Conservation (phyloP, 805 yeast species). For the Wickerhamiella allomyrinae region DNA sequence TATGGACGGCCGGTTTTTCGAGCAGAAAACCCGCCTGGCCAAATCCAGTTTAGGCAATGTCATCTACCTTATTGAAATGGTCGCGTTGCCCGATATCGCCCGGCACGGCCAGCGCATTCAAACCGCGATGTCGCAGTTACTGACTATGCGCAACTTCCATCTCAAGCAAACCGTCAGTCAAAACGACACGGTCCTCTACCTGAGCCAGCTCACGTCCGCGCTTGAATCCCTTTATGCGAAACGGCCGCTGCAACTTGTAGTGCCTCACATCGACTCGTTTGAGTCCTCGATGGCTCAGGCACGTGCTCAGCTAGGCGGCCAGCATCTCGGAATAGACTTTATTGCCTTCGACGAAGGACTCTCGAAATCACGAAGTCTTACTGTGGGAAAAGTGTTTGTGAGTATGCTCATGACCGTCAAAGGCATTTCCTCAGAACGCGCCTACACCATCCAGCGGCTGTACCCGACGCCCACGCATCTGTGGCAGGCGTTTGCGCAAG, state of each 20-base stretch:
- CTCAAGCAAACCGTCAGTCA: conserved; percentile 54
- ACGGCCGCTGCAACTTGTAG: conserved; percentile 27
- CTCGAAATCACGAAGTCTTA: conserved; percentile 53
- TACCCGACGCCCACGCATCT: conserved; percentile 58
- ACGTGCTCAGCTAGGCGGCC: conserved; percentile 27
- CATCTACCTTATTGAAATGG: conserved; percentile 71
- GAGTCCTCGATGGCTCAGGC: conserved; percentile 27
- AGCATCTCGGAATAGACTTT: conserved; percentile 22
- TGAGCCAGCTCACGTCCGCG: conserved; percentile 34
- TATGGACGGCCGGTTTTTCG: conserved; percentile 74
- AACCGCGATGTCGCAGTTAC: conserved; percentile 59
- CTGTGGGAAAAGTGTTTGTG: conserved; percentile 63
- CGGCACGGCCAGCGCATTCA: conserved; percentile 40
- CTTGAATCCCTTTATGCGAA: conserved; percentile 29
- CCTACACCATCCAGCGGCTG: conserved; percentile 53
- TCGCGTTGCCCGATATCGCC: conserved; percentile 8
- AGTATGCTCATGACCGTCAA: conserved; percentile 62
- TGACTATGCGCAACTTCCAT: conserved; percentile 52
- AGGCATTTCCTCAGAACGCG: conserved; percentile 80
- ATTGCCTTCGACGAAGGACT: conserved; percentile 50
- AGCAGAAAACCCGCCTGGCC: conserved; percentile 67
- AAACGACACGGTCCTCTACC: conserved; percentile 58
- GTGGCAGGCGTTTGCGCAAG: conserved; percentile 31
- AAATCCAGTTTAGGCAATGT: conserved; percentile 54
- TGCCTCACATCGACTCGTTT: conserved; percentile 41